A percentile compares a stretch with the other conserved stretches of the same genome.
Evolutionary conservation across 2,329 filamentous ascomycete species (phyloP).

Genomic region (Dactylellina parvicollis): DNA sequence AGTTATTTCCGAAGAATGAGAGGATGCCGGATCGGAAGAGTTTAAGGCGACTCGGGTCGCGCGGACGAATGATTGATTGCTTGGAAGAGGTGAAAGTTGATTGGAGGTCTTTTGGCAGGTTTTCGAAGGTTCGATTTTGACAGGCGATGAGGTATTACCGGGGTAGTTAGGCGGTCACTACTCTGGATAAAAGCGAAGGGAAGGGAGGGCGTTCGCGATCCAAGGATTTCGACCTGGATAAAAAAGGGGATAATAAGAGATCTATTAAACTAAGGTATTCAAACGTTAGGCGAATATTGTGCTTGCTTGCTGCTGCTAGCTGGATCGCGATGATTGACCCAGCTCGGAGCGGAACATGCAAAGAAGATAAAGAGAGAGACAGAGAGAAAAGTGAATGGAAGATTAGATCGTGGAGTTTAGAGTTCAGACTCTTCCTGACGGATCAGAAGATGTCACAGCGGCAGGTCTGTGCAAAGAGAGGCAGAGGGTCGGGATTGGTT

Average conservation of each 20-base stretch:
- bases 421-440: constrained; percentile 6
- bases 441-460: constrained; percentile 34
- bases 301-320: constrained; percentile 9
- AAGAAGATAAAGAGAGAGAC: not conserved
- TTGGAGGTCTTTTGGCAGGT: not conserved
- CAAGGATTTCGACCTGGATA: constrained; percentile 33
- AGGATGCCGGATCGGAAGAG: not conserved
- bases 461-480: constrained; percentile 36
- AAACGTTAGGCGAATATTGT: constrained; percentile 27
- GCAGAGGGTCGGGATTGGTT: constrained; percentile 17
- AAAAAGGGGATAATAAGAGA: constrained; percentile 43
- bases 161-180: constrained; percentile 9
- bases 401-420: not conserved
- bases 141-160: constrained; percentile 39
- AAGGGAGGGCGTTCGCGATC: constrained; percentile 45
- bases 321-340: constrained; percentile 6
- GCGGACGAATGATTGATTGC: not conserved
- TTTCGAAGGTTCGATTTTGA: not conserved
- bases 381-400: constrained; percentile 1
- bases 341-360: constrained; percentile 4
- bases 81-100: not conserved
- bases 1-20: not conserved
- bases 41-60: not conserved
- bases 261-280: constrained; percentile 5
- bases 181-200: constrained; percentile 29